phyloP scores from a whole-genome alignment of 2,329 filamentous ascomycete species.

The Neoscytalidium dimidiatum region DNA sequence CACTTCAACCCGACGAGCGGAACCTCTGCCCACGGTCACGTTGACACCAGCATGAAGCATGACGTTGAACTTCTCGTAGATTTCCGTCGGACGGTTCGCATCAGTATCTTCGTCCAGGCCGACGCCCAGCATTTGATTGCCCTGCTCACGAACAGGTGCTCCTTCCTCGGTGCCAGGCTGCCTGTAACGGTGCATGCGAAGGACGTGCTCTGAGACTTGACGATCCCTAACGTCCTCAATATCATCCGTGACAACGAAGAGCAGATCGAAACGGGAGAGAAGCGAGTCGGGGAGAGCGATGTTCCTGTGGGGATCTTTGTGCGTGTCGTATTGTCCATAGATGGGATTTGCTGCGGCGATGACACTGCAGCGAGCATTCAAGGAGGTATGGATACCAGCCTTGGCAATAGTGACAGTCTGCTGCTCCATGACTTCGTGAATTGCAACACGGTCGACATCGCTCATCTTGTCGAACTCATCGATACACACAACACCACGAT shows the following conservation, averaged over 20 bases:
- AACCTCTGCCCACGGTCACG: conserved; percentile 70
- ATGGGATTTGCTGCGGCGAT: conserved; percentile 96
- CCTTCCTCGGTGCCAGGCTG: conserved; percentile 92
- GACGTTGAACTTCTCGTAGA: conserved; percentile 93
- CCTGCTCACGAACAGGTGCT: conserved; percentile 87
- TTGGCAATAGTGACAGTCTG: conserved; percentile 99
- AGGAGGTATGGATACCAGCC: conserved; percentile 94
- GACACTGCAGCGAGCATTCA: conserved; percentile 96
- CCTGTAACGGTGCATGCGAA: conserved; percentile 95
- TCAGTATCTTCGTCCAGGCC: conserved; percentile 76
- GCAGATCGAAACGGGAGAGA: conserved; percentile 94
- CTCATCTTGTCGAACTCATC: conserved; percentile 99
- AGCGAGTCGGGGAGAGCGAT: conserved; percentile 96
- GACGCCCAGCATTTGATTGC: conserved; percentile 81
- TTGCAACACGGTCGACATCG: conserved; percentile 94
- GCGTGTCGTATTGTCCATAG: conserved; percentile 96
- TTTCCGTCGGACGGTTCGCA: conserved; percentile 76
- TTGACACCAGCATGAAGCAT: conserved; percentile 94
- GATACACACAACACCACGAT: conserved; percentile 96
- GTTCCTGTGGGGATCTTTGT: conserved; percentile 98
- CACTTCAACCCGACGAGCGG: conserved; percentile 78
- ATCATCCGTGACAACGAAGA: conserved; percentile 97
- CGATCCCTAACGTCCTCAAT: conserved; percentile 93
- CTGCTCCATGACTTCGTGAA: conserved; percentile 99
- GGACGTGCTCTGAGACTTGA: conserved; percentile 90